Evolutionary conservation across 169 alveolate species (phyloP), one percentile per base, ranked within the genome.

Genomic region (Eimeria sp.): DNA sequence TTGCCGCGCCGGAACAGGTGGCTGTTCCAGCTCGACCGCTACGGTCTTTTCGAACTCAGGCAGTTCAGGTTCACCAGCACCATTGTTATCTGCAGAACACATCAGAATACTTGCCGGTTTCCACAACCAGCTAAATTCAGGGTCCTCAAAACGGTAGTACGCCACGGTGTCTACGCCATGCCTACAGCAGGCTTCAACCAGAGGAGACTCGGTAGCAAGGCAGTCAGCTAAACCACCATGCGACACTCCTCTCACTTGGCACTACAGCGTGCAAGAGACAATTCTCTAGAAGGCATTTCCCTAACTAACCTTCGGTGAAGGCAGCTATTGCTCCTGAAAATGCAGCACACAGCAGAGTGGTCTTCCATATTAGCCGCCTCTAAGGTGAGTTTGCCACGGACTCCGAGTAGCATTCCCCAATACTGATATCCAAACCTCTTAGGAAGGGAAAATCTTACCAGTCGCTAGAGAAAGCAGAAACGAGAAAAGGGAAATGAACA

Each of bases 311-410:
- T 10, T 75, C 16, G 43, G 58, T 27, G 14, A 1, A 1, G 7
- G 86, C 86, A 43, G 86, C 61, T 43, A 75, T 45, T 43, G 61
- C 45, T 25, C 86, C 86, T 75, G 86, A 40, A 75, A 45, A 75
- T 75, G 20, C 54, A 20, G 40, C 61, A 43, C 30, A 43, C 1
- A 22, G 86, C 63, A 75, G 40, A 75, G 20, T 4, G 40, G 30
- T 5, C 40, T 18, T 9, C 18, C 57, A 40, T 45, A 40, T 11
- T 20, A 73, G 4, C 27, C 58, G 0, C 22, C 25, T 30, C 16
- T 54, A 7, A 7, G 16, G 61, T 54, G 61, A 7, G 9, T 70
- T n/a, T 10, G 80, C 80, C 22, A 20, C 47, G 0, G 20, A 11
- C 20, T 7, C 14, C 51, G 2, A 30, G 47, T 20, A n/a, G 51